Conservation (phyloP, 257 asterid species). For the Solanum etuberosum region DNA sequence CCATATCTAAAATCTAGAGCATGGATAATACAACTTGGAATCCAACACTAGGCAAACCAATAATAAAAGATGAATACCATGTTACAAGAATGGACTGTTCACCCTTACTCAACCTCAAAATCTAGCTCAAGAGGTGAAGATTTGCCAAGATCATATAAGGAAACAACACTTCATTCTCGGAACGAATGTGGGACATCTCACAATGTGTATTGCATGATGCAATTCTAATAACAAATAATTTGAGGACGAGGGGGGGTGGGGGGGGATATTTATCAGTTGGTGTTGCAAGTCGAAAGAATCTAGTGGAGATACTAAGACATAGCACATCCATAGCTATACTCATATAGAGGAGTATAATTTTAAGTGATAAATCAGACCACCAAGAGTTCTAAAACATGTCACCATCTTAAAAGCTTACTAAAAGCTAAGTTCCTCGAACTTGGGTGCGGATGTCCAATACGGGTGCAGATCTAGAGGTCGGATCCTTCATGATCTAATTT, state of each 20-base stretch:
- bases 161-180: background rate
- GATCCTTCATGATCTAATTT: no score
- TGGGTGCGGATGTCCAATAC: no score
- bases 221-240: background rate
- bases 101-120: background rate
- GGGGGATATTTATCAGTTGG: background rate
- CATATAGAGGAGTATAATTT: background rate
- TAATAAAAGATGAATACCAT: background rate
- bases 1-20: background rate
- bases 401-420: background rate
- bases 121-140: background rate
- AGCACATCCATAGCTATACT: background rate
- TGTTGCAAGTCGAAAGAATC: background rate
- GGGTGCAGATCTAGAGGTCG: no score
- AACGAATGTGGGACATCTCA: background rate
- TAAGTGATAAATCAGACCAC: background rate
- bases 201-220: background rate
- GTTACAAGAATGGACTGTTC: background rate
- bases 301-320: background rate
- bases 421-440: background rate
- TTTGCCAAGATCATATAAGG: background rate
- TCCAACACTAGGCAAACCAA: background rate
- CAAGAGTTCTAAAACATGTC: background rate
- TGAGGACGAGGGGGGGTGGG: background rate
- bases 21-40: background rate